phyloP scores from a whole-genome alignment of 1,139 yeast species.

The Wickerhamomyces sp. region DNA sequence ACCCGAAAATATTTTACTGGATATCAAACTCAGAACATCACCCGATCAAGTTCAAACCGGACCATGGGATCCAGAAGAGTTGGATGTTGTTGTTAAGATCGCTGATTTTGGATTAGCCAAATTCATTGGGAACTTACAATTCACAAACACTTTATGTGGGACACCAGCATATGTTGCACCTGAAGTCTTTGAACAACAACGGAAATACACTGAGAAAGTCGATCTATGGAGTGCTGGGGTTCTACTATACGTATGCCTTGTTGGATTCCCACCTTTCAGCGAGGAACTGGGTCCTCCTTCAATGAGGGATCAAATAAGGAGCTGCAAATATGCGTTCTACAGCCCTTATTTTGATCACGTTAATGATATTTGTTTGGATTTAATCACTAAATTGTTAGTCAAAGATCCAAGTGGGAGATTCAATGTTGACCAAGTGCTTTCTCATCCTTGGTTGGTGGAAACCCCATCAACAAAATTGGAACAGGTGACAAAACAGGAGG shows the following conservation, averaged over 20 bases:
- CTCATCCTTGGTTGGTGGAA: slow-evolving; percentile 48
- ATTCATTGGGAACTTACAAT: slow-evolving; percentile 70
- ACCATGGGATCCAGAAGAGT: slow-evolving; percentile 69
- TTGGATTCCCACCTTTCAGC: slow-evolving; percentile 84
- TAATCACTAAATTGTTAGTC: slow-evolving; percentile 56
- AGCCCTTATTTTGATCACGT: slow-evolving; percentile 79
- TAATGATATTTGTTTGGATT: slow-evolving; percentile 57
- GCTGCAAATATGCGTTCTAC: slow-evolving; percentile 66
- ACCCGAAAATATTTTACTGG: slow-evolving; percentile 69
- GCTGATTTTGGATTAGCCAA: slow-evolving; percentile 83
- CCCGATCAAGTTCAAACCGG: slow-evolving; percentile 43
- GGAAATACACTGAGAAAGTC: slow-evolving; percentile 64
- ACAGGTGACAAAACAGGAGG: not conserved
- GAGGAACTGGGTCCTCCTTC: slow-evolving; percentile 77
- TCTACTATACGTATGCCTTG: slow-evolving; percentile 65
- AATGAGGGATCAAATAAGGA: slow-evolving; percentile 67
- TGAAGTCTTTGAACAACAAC: slow-evolving; percentile 48
- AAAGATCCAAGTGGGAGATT: slow-evolving; percentile 52
- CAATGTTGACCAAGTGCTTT: slow-evolving; percentile 44
- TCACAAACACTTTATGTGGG: slow-evolving; percentile 76
- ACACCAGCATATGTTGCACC: slow-evolving; percentile 87
- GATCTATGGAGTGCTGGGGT: slow-evolving; percentile 84
- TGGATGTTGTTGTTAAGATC: slow-evolving; percentile 61
- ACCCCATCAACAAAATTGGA: slow-evolving; percentile 4
- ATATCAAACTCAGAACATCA: slow-evolving; percentile 43